Conservation (phyloP, 2,329 filamentous ascomycete genomes). For the Ilyonectria mors-panacis region DNA sequence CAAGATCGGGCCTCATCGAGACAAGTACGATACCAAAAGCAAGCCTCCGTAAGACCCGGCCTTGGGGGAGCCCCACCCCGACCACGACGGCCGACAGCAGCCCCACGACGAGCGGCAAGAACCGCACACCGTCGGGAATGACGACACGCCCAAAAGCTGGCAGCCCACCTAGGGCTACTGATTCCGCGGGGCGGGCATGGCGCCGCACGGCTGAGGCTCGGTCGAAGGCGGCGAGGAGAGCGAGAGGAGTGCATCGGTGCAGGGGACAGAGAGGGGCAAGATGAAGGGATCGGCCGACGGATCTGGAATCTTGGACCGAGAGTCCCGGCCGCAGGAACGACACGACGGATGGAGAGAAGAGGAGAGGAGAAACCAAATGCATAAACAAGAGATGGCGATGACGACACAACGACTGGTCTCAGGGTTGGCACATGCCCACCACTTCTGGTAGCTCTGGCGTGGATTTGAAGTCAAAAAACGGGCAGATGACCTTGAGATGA, state of each 20-base stretch:
- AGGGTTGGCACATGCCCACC: slow-evolving; percentile 30
- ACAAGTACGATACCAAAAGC: slow-evolving; percentile 19
- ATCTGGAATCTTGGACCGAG: not conserved
- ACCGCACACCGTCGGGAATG: slow-evolving; percentile 44
- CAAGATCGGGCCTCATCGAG: not conserved
- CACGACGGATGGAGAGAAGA: not conserved
- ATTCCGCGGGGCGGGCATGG: slow-evolving; percentile 36
- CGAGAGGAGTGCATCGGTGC: not conserved
- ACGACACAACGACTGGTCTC: slow-evolving; percentile 1
- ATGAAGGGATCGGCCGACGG: not conserved
- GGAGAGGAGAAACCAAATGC: not conserved
- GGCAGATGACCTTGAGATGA: slow-evolving; percentile 38
- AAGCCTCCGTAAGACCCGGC: slow-evolving; percentile 28
- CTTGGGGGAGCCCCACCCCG: slow-evolving; percentile 35
- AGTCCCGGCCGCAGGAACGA: not conserved
- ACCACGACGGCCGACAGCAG: slow-evolving; percentile 26
- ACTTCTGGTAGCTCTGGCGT: slow-evolving; percentile 12
- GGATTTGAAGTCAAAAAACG: slow-evolving; percentile 36
- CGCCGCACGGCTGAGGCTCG: slow-evolving; percentile 27
- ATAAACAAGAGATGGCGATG: slow-evolving; percentile 7
- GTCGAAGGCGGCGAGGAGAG: slow-evolving; percentile 8
- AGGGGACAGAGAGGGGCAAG: not conserved
- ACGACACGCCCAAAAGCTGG: slow-evolving; percentile 18
- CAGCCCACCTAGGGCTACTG: not conserved
- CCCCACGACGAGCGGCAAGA: slow-evolving; percentile 42